Conservation (phyloP, 139 green algal genomes). For the Mesotaenium endlicherianum region DNA sequence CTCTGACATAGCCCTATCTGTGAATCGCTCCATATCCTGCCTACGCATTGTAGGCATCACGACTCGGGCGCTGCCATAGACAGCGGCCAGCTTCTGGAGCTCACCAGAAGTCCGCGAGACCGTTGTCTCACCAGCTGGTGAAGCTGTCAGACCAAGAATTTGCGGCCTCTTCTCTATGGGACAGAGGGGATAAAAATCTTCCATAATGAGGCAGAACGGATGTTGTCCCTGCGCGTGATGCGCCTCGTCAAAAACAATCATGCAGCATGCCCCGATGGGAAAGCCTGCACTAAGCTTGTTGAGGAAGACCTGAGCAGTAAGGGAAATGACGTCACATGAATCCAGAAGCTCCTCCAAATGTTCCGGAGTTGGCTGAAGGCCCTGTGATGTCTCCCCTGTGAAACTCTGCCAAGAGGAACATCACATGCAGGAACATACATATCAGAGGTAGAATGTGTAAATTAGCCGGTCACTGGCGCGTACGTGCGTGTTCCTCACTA, state of each 20-base stretch:
- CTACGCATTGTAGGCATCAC: not conserved
- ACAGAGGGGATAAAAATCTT: not conserved
- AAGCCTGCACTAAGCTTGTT: not conserved
- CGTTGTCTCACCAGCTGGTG: not conserved
- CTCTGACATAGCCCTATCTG: not conserved
- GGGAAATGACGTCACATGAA: not conserved
- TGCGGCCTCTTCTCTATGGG: not conserved
- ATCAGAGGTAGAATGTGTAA: not conserved
- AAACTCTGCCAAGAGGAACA: not conserved
- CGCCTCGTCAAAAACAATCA: not conserved
- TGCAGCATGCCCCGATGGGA: not conserved
- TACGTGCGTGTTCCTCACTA: too few species aligned
- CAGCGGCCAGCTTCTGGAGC: not conserved
- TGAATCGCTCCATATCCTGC: not conserved
- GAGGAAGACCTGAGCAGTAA: not conserved
- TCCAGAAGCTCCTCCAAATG: not conserved
- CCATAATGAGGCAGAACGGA: not conserved
- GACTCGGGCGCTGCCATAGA: not conserved
- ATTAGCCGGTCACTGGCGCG: not conserved
- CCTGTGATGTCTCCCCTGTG: not conserved
- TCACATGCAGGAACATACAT: not conserved
- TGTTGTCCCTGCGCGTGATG: not conserved
- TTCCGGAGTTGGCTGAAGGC: not conserved
- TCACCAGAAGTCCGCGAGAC: not conserved
- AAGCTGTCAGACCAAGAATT: not conserved